These are phyloP conservation scores for Zygnema circumcarinatum DNA, from an alignment of 139 green algal genomes.

Conservation along the genomic window DNA sequence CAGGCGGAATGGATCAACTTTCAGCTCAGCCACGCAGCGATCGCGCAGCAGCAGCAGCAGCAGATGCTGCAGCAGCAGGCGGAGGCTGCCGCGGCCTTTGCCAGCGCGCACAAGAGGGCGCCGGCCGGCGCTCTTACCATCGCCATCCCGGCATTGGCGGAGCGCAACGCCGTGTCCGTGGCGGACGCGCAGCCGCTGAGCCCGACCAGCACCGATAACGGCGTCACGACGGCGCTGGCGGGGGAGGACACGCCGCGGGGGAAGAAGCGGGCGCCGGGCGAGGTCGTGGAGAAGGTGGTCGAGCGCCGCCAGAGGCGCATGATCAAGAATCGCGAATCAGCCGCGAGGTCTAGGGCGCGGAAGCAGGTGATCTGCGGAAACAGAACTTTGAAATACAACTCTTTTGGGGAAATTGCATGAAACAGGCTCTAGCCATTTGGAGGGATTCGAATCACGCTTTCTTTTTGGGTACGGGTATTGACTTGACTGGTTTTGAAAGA, in stretches of 20 bases:
- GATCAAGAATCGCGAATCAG: constrained; percentile 61
- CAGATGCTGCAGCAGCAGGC: not conserved
- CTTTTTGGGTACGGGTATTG: no score
- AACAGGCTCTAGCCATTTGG: no score
- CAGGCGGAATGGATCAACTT: constrained; percentile 2
- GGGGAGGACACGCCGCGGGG: not conserved
- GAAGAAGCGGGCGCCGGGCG: constrained; percentile 13
- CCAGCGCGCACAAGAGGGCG: not conserved
- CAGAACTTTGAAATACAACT: no score
- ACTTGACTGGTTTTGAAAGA: no score
- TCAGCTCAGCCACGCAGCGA: constrained; percentile 7
- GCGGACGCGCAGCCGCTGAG: not conserved
- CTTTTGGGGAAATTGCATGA: no score
- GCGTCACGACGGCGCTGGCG: not conserved
- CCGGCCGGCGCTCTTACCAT: not conserved
- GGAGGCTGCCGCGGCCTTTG: constrained; percentile 13
- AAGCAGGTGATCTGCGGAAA: constrained; percentile 58
- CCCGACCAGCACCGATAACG: not conserved
- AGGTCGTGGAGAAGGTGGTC: constrained; percentile 34
- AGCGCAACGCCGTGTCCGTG: not conserved
- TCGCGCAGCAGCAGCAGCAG: constrained; percentile 21
- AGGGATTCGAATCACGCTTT: no score
- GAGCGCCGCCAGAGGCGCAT: constrained; percentile 52
- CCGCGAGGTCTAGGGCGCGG: constrained; percentile 39
- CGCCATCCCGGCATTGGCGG: not conserved